A percentile compares a stretch with the other conserved stretches of the same genome.
Evolutionary conservation across 2,329 filamentous ascomycete species (phyloP).

Genomic region (Verticillium klebahnii): DNA sequence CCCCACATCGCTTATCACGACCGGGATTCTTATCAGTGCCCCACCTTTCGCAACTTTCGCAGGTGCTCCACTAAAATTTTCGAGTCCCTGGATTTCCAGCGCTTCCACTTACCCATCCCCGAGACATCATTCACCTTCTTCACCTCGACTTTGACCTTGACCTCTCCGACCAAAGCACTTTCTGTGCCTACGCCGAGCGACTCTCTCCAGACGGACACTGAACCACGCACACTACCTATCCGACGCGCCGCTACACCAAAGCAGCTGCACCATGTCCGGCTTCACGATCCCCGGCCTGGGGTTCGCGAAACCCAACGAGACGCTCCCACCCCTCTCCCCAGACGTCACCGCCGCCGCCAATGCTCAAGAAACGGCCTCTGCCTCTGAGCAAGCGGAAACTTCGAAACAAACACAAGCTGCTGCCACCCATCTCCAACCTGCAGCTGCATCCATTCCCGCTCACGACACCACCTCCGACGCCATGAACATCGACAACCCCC

Average conservation of each 20-base stretch:
- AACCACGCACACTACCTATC: background rate
- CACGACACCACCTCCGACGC: constrained; percentile 17
- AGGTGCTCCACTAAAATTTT: background rate
- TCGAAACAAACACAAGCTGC: background rate
- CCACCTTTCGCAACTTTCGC: background rate
- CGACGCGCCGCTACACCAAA: no score
- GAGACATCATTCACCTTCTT: background rate
- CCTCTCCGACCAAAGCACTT: background rate
- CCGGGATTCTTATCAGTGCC: background rate
- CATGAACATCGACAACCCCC: constrained; percentile 31
- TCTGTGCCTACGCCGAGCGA: background rate
- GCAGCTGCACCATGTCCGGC: constrained; percentile 28
- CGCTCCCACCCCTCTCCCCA: constrained; percentile 30
- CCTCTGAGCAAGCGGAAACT: constrained; percentile 5
- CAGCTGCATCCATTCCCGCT: background rate
- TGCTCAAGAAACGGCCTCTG: background rate
- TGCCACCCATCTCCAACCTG: background rate
- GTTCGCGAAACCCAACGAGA: constrained; percentile 37
- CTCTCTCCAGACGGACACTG: no score
- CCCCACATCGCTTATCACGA: background rate
- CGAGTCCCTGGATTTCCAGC: background rate
- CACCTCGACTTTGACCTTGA: background rate
- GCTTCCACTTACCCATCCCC: background rate
- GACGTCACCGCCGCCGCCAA: constrained; percentile 24
- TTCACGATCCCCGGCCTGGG: constrained; percentile 39